A percentile compares a stretch with the other conserved stretches of the same genome.
These are phyloP conservation scores for Lyophyllum atratum DNA, from an alignment of 768 basidiomycete species.

Conservation along the genomic window DNA sequence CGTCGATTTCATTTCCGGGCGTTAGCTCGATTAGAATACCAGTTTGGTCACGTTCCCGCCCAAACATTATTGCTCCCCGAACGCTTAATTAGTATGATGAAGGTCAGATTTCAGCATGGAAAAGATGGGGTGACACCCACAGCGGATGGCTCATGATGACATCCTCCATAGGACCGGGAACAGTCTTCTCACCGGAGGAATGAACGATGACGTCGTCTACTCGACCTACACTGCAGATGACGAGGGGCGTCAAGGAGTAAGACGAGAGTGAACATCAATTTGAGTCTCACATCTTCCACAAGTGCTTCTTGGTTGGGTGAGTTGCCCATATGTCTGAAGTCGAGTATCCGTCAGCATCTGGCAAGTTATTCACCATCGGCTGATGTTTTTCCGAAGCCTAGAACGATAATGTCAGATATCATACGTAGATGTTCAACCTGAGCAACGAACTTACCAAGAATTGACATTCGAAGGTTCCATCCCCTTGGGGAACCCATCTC, in stretches of 20 bases:
- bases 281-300: conserved; percentile 35
- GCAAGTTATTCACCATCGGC: conserved; percentile 33
- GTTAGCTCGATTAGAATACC: conserved; percentile 27
- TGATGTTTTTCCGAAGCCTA: conserved; percentile 29
- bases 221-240: conserved; percentile 34
- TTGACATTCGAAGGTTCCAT: conserved; percentile 40
- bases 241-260: not conserved
- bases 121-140: conserved; percentile 9
- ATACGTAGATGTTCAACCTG: not conserved
- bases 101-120: not conserved
- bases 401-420: not conserved
- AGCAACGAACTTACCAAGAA: conserved; percentile 29
- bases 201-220: conserved; percentile 41
- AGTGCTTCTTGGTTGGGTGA: conserved; percentile 37
- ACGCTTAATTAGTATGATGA: conserved; percentile 1
- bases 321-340: conserved; percentile 37
- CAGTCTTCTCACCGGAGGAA: conserved; percentile 37
- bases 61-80: conserved; percentile 38
- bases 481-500: conserved; percentile 36
- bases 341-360: conserved; percentile 36
- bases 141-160: conserved; percentile 19
- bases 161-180: conserved; percentile 35
- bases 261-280: not conserved
- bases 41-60: conserved; percentile 29
- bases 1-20: conserved; percentile 21